Evolutionary conservation across 169 alveolate genomes (phyloP).

Genomic region (Perkinsus olseni): DNA sequence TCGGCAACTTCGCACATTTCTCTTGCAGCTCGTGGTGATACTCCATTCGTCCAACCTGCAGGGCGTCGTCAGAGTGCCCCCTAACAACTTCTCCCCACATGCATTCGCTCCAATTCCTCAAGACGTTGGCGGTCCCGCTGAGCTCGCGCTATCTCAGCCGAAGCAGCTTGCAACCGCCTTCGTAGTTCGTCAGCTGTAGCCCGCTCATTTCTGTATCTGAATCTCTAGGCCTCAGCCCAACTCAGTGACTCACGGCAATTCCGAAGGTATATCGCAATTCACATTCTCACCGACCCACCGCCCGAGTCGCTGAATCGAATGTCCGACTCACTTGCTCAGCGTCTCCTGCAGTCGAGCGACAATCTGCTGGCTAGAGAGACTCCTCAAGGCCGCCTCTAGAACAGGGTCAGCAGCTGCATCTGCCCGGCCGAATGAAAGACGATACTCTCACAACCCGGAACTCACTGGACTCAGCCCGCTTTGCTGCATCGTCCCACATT

Average conservation of each 20-base stretch:
- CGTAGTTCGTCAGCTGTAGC: neutral
- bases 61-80: neutral
- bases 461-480: neutral
- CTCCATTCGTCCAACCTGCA: neutral
- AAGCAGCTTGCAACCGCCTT: neutral
- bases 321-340: neutral
- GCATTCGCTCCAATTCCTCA: neutral
- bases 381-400: neutral
- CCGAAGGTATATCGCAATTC: too few species aligned
- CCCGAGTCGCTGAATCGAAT: too few species aligned
- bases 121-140: neutral
- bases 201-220: neutral
- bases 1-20: neutral
- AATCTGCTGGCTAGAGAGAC: neutral
- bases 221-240: neutral
- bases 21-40: neutral
- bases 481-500: neutral
- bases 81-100: neutral
- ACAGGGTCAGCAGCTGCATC: neutral
- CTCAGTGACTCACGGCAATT: too few species aligned
- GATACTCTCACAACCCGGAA: neutral
- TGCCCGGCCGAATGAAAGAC: neutral
- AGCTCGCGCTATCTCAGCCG: neutral
- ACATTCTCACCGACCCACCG: too few species aligned
- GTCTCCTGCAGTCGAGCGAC: neutral